Evolutionary conservation across 1,139 yeast genomes (phyloP), one percentile per base, ranked within the genome.

Genomic region (Saccharomyces hybrid): DNA sequence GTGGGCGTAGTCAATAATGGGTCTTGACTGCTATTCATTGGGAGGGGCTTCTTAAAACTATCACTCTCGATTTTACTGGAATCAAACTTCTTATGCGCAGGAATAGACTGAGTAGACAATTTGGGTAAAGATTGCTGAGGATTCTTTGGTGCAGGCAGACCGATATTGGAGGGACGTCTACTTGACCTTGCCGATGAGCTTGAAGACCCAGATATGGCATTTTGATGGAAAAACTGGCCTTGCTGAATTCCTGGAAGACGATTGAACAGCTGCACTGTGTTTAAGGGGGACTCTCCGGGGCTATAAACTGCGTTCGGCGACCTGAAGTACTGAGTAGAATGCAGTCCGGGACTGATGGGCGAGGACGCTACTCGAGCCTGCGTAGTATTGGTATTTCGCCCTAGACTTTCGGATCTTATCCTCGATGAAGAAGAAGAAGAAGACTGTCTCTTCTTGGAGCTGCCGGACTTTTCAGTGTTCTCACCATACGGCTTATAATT

Each of bases 1-100:
- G 65, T 60, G 8, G 65, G 62, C 2, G 63, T 56, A 9, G 54
- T 52, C 11, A 47, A 53, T 4, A 54, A 48, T 7, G 51, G 53
- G 11, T 58, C 60, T 13, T 57, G 55, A 26, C 52, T 52, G 8
- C n/a, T 38, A 38, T 38, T 38, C 44, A 16, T 38, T 19, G 11
- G 48, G 16, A 4, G 42, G 29, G 42, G 46, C 38, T 26, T 32
- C 13, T 19, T 27, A 27, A 14, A 8, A 29, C 3, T 41, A 2
- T 34, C 52, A 13, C 8, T 44, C 23, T 25, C 46, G 2, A 14
- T 16, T 31, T 26, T 49, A 42, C 51, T 44, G 5, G 42, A 2
- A 5, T 34, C 44, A 16, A 38, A 11, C 11, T 38, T 38, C 13
- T 38, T 38, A 38, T 38, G 44, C 13, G 11, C 44, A 38, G 44